Conservation (phyloP, 2,329 filamentous ascomycete genomes). For the Neofusicoccum cordaticola region DNA sequence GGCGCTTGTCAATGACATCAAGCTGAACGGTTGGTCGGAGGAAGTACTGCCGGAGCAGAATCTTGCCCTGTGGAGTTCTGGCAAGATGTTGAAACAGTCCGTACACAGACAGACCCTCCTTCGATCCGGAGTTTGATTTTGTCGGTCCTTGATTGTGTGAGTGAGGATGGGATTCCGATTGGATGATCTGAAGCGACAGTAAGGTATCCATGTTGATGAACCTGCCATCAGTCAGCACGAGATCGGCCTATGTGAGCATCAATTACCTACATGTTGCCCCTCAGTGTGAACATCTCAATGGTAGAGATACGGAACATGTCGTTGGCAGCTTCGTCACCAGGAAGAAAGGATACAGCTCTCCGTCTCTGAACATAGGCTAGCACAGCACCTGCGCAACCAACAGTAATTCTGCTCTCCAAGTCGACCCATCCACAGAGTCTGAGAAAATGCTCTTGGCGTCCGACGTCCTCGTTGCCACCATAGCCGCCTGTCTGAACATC, state of each 20-base stretch:
- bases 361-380: constrained; percentile 74
- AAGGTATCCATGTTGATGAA: constrained; percentile 81
- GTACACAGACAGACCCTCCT: constrained; percentile 80
- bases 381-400: constrained; percentile 85
- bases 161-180: constrained; percentile 78
- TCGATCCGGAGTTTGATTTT: constrained; percentile 60
- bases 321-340: constrained; percentile 56
- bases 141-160: constrained; percentile 71
- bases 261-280: constrained; percentile 54
- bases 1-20: constrained; percentile 65
- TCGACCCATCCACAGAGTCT: constrained; percentile 69
- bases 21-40: constrained; percentile 72
- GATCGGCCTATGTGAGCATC: too few relatives aligned
- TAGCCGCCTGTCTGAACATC: constrained; percentile 38
- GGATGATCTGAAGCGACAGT: constrained; percentile 78
- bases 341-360: constrained; percentile 60
- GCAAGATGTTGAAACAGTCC: constrained; percentile 75
- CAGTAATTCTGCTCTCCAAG: constrained; percentile 68
- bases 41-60: constrained; percentile 73
- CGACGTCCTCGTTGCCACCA: constrained; percentile 38
- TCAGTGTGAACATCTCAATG: constrained; percentile 73
- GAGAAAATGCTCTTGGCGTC: constrained; percentile 62
- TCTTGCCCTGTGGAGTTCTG: constrained; percentile 74
- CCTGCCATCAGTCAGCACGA: constrained; percentile 48
- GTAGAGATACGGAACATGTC: constrained; percentile 59